Evolutionary conservation across 208 protist genomes (phyloP), one percentile per base, ranked within the genome.

Genomic region (Trypanosoma avium): DNA sequence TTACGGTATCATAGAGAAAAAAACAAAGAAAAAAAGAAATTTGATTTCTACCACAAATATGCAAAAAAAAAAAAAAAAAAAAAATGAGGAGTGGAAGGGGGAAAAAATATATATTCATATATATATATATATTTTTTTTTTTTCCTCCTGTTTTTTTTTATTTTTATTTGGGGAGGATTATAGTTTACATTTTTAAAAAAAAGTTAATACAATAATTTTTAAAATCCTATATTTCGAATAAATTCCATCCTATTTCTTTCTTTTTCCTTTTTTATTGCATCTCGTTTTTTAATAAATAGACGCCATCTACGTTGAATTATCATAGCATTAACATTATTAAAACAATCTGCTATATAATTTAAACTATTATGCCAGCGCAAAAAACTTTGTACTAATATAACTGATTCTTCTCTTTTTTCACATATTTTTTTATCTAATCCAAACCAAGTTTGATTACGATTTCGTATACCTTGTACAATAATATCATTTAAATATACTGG

Each of bases 361-460:
- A 53, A 30, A 42, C 79, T 88, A 26, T 46, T 32, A 30, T 72
- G 71, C 8, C 52, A 66, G 7, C 70, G 58, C 32, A 91, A 46
- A 24, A 80, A 80, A 13, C 53, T 35, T 45, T 81, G 73, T 13
- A 79, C n/a, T 13, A 60, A 66, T 12, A 75, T 21, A 27, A 74
- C 55, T 8, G 52, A 45, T 35, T 46, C 60, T n/a, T 69, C 68
- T 19, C 26, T 1, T 24, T n/a, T 48, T n/a, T 61, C 67, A 29
- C 61, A 67, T 40, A 8, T 26, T n/a, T 65, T 50, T 30, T 63
- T 57, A 22, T 59, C 45, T n/a, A 53, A 6, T 10, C 27, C 43
- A 46, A 82, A 77, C 76, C 79, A 82, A 61, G 70, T 54, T 15
- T 81, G 74, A 54, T 88, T 57, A 19, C 67, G 72, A 21, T 35